Conservation (phyloP, 2,329 filamentous ascomycete genomes). For the Bisporella sp. region DNA sequence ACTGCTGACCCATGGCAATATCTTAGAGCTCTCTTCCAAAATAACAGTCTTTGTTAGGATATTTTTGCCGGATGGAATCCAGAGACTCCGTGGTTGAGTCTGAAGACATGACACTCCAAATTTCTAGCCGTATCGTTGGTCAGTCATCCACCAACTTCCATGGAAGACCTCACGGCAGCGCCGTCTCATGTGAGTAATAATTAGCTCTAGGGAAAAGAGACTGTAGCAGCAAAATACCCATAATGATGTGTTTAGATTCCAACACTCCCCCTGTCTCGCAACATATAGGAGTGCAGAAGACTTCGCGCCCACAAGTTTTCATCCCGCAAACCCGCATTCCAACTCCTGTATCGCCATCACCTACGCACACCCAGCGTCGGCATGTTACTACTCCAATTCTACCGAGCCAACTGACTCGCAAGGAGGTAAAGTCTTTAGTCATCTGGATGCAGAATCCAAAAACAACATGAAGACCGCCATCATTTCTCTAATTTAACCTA, state of each 20-base stretch:
- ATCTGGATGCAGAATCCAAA: too few species aligned
- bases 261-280: background rate
- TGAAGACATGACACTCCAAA: too few species aligned
- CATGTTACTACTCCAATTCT: conserved; percentile 12
- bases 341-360: background rate
- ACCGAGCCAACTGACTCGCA: conserved; percentile 4
- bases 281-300: background rate
- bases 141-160: too few species aligned
- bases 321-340: conserved; percentile 4
- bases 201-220: too few species aligned
- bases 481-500: conserved; percentile 3
- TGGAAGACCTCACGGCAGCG: too few species aligned
- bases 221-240: too few species aligned
- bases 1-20: background rate
- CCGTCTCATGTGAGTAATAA: too few species aligned
- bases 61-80: background rate
- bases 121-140: too few species aligned
- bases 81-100: too few species aligned
- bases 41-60: background rate
- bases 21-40: conserved; percentile 1
- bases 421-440: conserved; percentile 10
- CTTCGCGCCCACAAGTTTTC: background rate
- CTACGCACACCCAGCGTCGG: conserved; percentile 3
- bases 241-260: too few species aligned
- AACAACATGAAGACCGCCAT: too few species aligned